Evolutionary conservation across 1,139 yeast species (phyloP), one percentile per base, ranked within the genome.

Genomic region (Sugiyamaella xylanicola): DNA sequence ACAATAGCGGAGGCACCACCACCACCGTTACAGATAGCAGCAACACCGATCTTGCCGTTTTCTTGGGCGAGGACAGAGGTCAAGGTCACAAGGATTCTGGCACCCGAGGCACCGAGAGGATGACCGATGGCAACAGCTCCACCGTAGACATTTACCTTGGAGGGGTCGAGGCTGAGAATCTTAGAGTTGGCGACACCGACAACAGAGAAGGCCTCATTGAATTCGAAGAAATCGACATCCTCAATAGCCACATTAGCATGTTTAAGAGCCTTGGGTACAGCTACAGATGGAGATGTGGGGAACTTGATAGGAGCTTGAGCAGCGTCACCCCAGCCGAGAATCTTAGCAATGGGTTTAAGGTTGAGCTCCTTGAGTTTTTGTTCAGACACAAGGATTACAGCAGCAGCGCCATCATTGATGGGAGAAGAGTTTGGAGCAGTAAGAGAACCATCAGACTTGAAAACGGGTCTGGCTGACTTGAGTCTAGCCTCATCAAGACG

Each of bases 91-190:
- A 92, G 82, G 68, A 93, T 83, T 79, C 99, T 86, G 45, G 98
- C 97, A 73, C 99, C 99, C 19, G 96, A 87, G 77, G 97, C 89
- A 59, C 98, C 99, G 68, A 93, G 82, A 68, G 99, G 98, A 73
- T 93, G 98, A 52, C 98, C 98, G 65, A 93, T 73, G 50, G 97
- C 98, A 61, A 93, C 98, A 43, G 98, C 98, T 74, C 98, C 99
- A 74, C 99, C 99, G 73, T 92, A 92, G 56, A 86, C 95, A 70
- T 93, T 93, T 62, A 92, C 83, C 77, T 89, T 91, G 53, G 81
- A 80, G 35, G 77, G 75, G 57, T 84, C 81, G 58, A 93, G 72
- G 63, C 78, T 77, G 63, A 89, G 80, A 61, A 90, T 76, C 78
- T 89, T 84, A 61, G 91, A 77, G 76, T 91, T 92, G 61, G 97